These are phyloP conservation scores for thale cress (Arabidopsis thaliana) DNA, from an alignment of 345 rosid species.

Conservation along the genomic window TAIR10.1 NC_003070.9:1166501-1167000, in stretches of 20 bases:
- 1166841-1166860: background rate
- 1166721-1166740: background rate
- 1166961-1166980: background rate
- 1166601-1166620: background rate
- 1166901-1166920: no score
- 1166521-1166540: constrained; percentile 43
- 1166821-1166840: background rate
- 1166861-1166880: background rate
- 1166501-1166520: constrained; percentile 40
- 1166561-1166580: background rate
- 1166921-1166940: no score
- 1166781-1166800: background rate
- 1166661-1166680: background rate
- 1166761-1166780: background rate
- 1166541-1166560: background rate
- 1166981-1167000: background rate
- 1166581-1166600: constrained; percentile 3
- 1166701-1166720: background rate
- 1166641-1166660: background rate
- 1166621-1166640: background rate
- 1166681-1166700: background rate
- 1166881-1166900: no score
- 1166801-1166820: background rate
- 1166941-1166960: no score
- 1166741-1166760: background rate